Base-by-base conservation (phyloP, 2,329 filamentous ascomycete genomes). In the Fusarium mangiferae region DNA sequence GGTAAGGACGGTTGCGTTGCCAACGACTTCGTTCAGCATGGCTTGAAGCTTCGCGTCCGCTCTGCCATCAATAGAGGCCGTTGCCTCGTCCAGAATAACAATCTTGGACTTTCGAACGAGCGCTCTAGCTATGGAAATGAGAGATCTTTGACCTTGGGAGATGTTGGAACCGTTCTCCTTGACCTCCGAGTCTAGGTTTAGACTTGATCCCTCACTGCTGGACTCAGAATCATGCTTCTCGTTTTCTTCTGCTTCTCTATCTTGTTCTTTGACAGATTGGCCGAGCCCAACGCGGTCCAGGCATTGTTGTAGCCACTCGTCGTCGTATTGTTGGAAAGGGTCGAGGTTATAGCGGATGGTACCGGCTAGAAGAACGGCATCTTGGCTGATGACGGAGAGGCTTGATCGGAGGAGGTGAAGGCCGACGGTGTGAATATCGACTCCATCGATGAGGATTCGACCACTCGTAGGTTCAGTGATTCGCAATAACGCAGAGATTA, bases 1-100 rank as follows among this genome's bases (percentile, higher is more conserved):
- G 12, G 74, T 75, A 3, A 76, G 41, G 1, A 76, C 74, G 9
- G 71, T 76, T 14, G 73, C 74, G 9, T 70, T 54, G 0, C 69
- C 64, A n/a, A 72, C 42, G 0, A 73, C 69, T 18, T 72, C 69
- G 17, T 51, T 73, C 5, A 72, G 17, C 64, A 72, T 72, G 2
- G 38, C 13, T 7, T 72, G 69, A 3, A 72, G 54, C 48, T 72
- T 68, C 4, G 38, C 70, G 24, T 72, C 69, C 9, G 69, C 58
- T 9, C 69, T 59, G 10, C 69, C 64, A 22, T 72, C 69, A 0
- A 72, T 72, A 7, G 69, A 72, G 3, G 69, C 69, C 0, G 69
- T 72, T 3, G 69, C 69, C 10, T 73, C 69, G 14, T 72, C 69
- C 1, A 72, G 39, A 22, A 72, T 72, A 10, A 73, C 69, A 28